Evolutionary conservation across 306 rosid species (phyloP).

Genomic region (Prunus kanzakura): DNA sequence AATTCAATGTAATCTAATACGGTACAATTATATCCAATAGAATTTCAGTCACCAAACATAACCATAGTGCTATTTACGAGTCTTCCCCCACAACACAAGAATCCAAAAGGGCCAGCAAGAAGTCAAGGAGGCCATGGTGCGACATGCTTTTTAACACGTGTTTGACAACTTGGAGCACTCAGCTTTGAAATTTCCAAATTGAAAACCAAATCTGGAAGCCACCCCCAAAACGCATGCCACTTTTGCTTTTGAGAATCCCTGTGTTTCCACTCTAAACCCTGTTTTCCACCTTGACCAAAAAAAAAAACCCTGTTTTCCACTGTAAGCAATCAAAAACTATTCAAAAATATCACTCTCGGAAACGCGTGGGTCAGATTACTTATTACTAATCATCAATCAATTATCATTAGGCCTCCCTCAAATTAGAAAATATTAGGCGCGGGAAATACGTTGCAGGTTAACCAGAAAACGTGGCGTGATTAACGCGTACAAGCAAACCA

Average conservation of each 20-base stretch:
- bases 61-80: too few relatives aligned
- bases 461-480: conserved; percentile 35
- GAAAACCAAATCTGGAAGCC: not conserved
- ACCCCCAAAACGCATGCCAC: not conserved
- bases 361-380: not conserved
- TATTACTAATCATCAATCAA: not conserved
- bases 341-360: too few relatives aligned
- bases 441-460: conserved; percentile 13
- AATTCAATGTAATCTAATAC: too few relatives aligned
- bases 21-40: too few relatives aligned
- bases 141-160: not conserved
- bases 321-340: not conserved
- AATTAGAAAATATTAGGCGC: not conserved
- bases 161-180: not conserved
- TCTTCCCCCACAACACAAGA: not conserved
- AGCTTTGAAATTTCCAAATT: not conserved
- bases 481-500: conserved; percentile 47
- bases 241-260: not conserved
- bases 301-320: not conserved
- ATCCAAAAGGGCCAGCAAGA: not conserved
- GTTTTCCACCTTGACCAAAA: not conserved
- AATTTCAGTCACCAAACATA: too few relatives aligned
- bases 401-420: not conserved
- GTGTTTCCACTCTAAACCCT: not conserved
- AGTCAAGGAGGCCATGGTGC: not conserved